Evolutionary conservation across 2,329 filamentous ascomycete species (phyloP), one percentile per base, ranked within the genome.

Genomic region (Madurella mycetomatis): DNA sequence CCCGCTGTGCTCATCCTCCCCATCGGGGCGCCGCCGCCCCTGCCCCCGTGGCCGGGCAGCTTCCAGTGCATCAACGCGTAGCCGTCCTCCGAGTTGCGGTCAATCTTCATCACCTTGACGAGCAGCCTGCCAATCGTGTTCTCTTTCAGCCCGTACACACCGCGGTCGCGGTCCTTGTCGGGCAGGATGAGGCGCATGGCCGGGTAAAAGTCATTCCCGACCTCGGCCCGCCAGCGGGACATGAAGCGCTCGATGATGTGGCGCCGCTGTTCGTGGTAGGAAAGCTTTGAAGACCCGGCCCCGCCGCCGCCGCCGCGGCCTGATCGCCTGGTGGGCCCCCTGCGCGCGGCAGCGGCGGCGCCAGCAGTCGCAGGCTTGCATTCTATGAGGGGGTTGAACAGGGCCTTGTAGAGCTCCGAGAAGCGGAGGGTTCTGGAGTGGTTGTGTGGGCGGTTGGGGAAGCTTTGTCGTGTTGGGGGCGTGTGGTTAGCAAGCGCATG

Each of bases 71-170:
- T 71, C 19, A 99, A 77, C 60, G 83, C 90, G 66, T 87, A 86
- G 0, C 86, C 92, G 73, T 97, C 92, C 59, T 95, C 90, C 0
- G 90, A 95, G 64, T 92, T 86, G 64, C 87, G 89, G 73, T 92
- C 87, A 64, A 99, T 95, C 67, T 92, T 92, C 77, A 96, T 87
- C 40, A 96, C 80, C 67, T 91, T 92, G 55, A 96, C 88, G n/a
- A 97, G 76, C 17, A 97, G 74, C 67, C 91, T 96, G 9, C 87
- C 92, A 56, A 99, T 91, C 5, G 86, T 83, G 67, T 87, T 92
- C 74, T 99, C 94, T 67, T 97, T 97, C 41, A 99, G 76, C 1
- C 92, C 90, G 65, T 97, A 99, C 76, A 96, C 91, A 16, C 88
- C 87, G 46, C 94, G 83, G 65, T 97, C 91, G 40, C 91, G 84